Percentiles rank a stretch among this genome's conserved stretches.
Evolutionary conservation across 2,329 filamentous ascomycete genomes (phyloP).

Genomic region (Malbranchea zuffiana): DNA sequence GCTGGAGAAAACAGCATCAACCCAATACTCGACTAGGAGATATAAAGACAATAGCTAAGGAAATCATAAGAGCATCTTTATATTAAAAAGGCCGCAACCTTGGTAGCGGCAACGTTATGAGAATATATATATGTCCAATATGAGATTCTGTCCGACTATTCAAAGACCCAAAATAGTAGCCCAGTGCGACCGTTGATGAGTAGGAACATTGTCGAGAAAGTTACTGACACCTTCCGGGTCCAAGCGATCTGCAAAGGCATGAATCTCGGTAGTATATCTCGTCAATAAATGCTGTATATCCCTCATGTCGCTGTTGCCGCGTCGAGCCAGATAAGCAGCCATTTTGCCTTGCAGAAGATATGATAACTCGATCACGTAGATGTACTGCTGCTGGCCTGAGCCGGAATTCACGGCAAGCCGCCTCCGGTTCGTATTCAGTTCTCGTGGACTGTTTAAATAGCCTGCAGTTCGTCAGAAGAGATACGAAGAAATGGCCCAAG

Average conservation of each 20-base stretch:
- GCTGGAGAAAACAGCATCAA: too few species aligned
- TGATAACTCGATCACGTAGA: slow-evolving; percentile 3
- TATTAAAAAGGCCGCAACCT: too few species aligned
- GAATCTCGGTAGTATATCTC: slow-evolving; percentile 2
- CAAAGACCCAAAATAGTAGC: neutral
- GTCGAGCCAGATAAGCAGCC: slow-evolving; percentile 4
- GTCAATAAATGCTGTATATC: slow-evolving; percentile 4
- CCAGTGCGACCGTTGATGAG: neutral
- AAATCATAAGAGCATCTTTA: too few species aligned
- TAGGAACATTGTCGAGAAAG: slow-evolving; percentile 2
- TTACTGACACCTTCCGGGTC: slow-evolving; percentile 1
- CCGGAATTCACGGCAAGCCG: neutral
- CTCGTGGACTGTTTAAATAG: slow-evolving; percentile 7
- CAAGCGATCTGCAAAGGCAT: neutral
- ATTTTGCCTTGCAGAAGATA: slow-evolving; percentile 9
- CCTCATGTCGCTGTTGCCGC: neutral
- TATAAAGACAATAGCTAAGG: too few species aligned
- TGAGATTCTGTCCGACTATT: neutral
- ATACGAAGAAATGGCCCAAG: neutral
- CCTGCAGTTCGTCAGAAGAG: too few species aligned
- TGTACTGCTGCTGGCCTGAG: neutral
- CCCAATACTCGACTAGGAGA: too few species aligned
- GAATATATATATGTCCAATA: too few species aligned
- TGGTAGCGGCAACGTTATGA: too few species aligned
- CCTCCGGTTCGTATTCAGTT: slow-evolving; percentile 5